These are phyloP conservation scores for Venturia pyrina DNA, from an alignment of 2,329 filamentous ascomycete genomes.

Conservation along the genomic window DNA sequence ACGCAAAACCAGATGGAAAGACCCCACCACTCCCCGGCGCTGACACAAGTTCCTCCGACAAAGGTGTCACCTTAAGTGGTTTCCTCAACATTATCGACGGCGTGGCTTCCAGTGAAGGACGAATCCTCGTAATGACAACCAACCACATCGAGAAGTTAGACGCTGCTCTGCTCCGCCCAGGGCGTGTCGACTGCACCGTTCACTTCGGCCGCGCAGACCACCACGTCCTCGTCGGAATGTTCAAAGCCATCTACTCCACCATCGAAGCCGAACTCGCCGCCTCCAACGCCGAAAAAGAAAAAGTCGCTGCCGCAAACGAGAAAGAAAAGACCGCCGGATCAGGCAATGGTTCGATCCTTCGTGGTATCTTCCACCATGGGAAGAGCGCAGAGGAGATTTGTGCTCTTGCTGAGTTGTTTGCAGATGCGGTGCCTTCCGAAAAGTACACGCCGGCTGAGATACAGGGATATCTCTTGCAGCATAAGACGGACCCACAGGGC, in stretches of 20 bases:
- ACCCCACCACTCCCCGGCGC: background rate
- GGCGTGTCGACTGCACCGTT: constrained; percentile 17
- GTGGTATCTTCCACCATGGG: constrained; percentile 2
- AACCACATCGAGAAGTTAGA: constrained; percentile 20
- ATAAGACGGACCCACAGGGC: constrained; percentile 7
- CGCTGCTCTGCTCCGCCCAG: constrained; percentile 17
- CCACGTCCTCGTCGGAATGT: constrained; percentile 3
- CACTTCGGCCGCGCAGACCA: constrained; percentile 14
- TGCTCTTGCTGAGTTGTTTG: constrained; percentile 19
- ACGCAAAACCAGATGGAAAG: constrained; percentile 1
- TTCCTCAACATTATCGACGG: constrained; percentile 21
- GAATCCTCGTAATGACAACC: constrained; percentile 22
- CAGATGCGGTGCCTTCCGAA: constrained; percentile 17
- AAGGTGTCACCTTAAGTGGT: constrained; percentile 13
- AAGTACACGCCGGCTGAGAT: constrained; percentile 24
- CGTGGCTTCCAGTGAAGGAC: constrained; percentile 17
- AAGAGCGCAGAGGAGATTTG: constrained; percentile 15
- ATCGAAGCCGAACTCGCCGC: constrained; percentile 5
- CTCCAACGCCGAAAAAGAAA: background rate
- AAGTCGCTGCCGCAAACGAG: background rate
- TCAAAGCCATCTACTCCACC: constrained; percentile 9
- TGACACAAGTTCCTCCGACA: background rate
- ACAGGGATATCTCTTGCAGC: constrained; percentile 12
- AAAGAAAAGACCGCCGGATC: background rate
- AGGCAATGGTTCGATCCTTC: background rate